Evolutionary conservation across 2,329 filamentous ascomycete genomes (phyloP).

Genomic region (Alternaria hordeiaustralica): DNA sequence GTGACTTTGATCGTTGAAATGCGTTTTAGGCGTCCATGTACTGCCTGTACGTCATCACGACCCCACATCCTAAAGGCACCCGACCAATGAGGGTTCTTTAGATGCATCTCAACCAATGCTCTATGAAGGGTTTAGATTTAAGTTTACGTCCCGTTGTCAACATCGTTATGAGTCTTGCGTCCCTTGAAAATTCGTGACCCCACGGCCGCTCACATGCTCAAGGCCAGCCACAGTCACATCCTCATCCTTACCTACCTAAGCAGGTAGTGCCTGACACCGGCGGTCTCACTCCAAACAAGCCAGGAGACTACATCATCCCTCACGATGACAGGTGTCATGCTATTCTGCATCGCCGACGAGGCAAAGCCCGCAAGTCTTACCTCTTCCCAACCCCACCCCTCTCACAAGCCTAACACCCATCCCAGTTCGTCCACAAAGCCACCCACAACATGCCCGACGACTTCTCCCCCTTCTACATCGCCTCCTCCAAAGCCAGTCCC

Average conservation of each 20-base stretch:
- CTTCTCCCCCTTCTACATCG: neutral
- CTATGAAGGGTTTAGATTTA: neutral
- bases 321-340: neutral
- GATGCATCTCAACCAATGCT: neutral
- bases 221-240: neutral
- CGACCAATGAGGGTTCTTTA: neutral
- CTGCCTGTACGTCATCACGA: neutral
- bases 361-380: neutral
- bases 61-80: neutral
- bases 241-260: too few species aligned
- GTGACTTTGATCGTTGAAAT: neutral
- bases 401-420: neutral
- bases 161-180: neutral
- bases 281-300: neutral
- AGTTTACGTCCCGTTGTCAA: neutral
- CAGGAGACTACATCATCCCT: neutral
- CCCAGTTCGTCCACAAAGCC: neutral
- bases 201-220: neutral
- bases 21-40: neutral
- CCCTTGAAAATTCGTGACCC: neutral
- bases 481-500: neutral
- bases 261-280: neutral
- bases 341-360: neutral
- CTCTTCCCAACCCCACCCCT: neutral
- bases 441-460: neutral